Evolutionary conservation across 306 rosid species (phyloP), one percentile per base, ranked within the genome.

Genomic region (Inga oerstediana): DNA sequence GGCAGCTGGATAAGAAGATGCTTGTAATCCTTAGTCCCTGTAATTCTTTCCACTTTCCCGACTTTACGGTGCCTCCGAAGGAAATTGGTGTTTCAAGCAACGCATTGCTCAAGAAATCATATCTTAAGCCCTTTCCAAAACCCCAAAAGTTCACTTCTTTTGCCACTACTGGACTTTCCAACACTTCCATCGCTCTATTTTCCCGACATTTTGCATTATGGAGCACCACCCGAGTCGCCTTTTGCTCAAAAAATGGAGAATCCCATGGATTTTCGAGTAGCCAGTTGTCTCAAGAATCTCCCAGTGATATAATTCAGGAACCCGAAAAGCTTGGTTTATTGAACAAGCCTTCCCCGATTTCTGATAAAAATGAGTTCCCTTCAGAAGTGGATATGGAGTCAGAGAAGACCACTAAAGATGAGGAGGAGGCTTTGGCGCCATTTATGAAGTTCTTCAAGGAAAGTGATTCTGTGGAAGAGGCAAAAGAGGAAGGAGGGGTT

Each of bases 371-470:
- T 74, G 91, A 43, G 77, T 78, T 85, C 10, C 76, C 77, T 76
- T 79, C 87, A 9, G 92, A 92, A 83, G 81, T 77, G 58, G 91
- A 85, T 48, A 15, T 41, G 32, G 93, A 78, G 2, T 65, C 83
- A 45, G 89, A 72, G 59, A 87, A 84, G 30, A 76, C 69, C 46
- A 86, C 83, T 10, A 72, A 86, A 61, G 86, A 87, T 20, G 88
- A 88, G 87, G 97, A 92, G 84, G 97, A 92, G 82, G 93, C 90
- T 43, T 85, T 96, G 68, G 97, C 94, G 59, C 97, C 98, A 34
- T 96, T 96, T 85, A 17, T 96, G 91, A 94, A 91, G 90, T 94
- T 96, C 80, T 94, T 96, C 89, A 88, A 88, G 78, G 88, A 85
- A 3, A 75, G 70, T 74, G 94, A 87, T 75, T 49, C 88, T 72